These are phyloP conservation scores for Microdochium paspali DNA, from an alignment of 2,329 filamentous ascomycete species.

Conservation along the genomic window DNA sequence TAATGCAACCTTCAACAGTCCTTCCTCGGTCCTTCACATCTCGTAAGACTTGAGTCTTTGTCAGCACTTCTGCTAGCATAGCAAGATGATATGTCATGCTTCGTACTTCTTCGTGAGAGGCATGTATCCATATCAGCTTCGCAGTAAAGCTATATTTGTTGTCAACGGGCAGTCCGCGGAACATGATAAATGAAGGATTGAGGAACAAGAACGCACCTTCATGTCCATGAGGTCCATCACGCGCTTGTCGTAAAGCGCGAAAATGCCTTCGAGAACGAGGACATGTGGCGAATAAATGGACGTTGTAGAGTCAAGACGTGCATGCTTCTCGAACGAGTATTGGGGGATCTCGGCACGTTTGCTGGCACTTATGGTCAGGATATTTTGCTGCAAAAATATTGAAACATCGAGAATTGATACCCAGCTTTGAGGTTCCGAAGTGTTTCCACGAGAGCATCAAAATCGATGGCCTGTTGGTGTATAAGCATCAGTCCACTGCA, in stretches of 20 bases:
- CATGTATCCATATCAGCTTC: conserved; percentile 95
- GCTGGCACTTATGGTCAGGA: conserved; percentile 28
- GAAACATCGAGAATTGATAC: conserved; percentile 39
- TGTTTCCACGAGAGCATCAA: conserved; percentile 74
- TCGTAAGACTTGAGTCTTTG: conserved; percentile 54
- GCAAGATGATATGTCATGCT: too few relatives aligned
- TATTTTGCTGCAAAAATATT: conserved; percentile 1
- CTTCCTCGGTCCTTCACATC: conserved; percentile 84
- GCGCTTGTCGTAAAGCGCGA: conserved; percentile 82
- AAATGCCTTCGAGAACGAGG: conserved; percentile 88
- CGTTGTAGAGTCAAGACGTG: conserved; percentile 68
- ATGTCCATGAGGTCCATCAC: conserved; percentile 84
- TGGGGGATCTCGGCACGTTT: conserved; percentile 85
- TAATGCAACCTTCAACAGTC: conserved; percentile 91
- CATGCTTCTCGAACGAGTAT: conserved; percentile 92
- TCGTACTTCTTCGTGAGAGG: conserved; percentile 75
- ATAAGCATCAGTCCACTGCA: too few relatives aligned
- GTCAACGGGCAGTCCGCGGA: conserved; percentile 1
- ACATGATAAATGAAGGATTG: too few relatives aligned
- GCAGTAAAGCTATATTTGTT: conserved; percentile 66
- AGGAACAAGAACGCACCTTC: conserved; percentile 43
- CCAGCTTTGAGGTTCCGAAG: conserved; percentile 82
- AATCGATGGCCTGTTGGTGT: conserved; percentile 65
- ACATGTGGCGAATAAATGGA: conserved; percentile 96
- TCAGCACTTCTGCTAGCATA: conserved; percentile 7